Conservation (phyloP, 2,329 filamentous ascomycete genomes). For the Colletotrichum limetticola region DNA sequence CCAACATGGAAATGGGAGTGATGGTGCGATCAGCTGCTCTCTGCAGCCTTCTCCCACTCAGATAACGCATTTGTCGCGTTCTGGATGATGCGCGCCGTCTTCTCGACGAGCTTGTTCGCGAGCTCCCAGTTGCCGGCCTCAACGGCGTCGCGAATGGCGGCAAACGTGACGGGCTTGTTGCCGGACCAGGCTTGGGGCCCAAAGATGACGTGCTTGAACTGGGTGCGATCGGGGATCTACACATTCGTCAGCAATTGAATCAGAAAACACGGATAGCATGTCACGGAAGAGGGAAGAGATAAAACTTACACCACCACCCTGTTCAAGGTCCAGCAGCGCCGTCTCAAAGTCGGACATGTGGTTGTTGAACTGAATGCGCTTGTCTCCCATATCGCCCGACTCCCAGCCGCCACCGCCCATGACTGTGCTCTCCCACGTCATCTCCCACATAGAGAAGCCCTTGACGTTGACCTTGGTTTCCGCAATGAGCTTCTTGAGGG, state of each 20-base stretch:
- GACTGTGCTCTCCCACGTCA: slow-evolving; percentile 79
- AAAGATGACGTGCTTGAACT: slow-evolving; percentile 94
- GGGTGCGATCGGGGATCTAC: slow-evolving; percentile 84
- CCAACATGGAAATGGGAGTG: background rate
- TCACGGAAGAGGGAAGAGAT: background rate
- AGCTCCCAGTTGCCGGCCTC: slow-evolving; percentile 76
- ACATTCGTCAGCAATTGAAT: background rate
- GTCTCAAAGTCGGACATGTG: slow-evolving; percentile 86
- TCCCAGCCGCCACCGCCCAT: slow-evolving; percentile 81
- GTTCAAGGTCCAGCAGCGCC: slow-evolving; percentile 79
- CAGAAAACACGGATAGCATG: slow-evolving; percentile 22
- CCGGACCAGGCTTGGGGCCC: slow-evolving; percentile 83
- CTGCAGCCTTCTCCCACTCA: slow-evolving; percentile 19
- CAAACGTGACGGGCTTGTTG: slow-evolving; percentile 63
- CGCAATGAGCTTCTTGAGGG: slow-evolving; percentile 71
- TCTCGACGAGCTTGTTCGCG: slow-evolving; percentile 75
- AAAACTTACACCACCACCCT: slow-evolving; percentile 74
- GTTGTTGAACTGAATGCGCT: slow-evolving; percentile 81
- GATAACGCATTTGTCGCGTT: slow-evolving; percentile 61
- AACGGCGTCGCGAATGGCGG: slow-evolving; percentile 85
- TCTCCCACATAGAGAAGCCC: slow-evolving; percentile 80
- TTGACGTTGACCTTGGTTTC: slow-evolving; percentile 69
- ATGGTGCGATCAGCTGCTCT: background rate
- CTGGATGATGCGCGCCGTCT: slow-evolving; percentile 75
- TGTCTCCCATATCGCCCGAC: slow-evolving; percentile 71